A percentile compares a stretch with the other conserved stretches of the same genome.
Evolutionary conservation across 139 green algal genomes (phyloP).

Genomic region (Chlorella sp.): DNA sequence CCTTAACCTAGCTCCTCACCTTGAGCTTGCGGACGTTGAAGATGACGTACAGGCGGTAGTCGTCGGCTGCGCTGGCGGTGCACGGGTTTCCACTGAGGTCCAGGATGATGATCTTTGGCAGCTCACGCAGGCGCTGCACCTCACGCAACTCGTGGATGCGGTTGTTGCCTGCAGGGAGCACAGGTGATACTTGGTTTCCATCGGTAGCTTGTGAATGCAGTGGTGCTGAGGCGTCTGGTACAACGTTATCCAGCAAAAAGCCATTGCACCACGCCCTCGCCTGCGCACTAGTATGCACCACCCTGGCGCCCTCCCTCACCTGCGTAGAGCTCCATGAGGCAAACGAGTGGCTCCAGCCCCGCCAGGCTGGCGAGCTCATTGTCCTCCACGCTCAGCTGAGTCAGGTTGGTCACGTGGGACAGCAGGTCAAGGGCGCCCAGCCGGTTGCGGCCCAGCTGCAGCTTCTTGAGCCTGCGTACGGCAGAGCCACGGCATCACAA

Average conservation of each 20-base stretch:
- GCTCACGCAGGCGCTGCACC: slow-evolving; percentile 46
- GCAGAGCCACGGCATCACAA: too few relatives aligned
- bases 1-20: too few relatives aligned
- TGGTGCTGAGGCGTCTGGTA: too few relatives aligned
- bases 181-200: not conserved
- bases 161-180: slow-evolving; percentile 53
- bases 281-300: too few relatives aligned
- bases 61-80: slow-evolving; percentile 10
- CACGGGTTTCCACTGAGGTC: slow-evolving; percentile 61
- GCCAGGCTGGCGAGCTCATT: slow-evolving; percentile 54
- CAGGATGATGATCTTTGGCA: slow-evolving; percentile 67
- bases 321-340: slow-evolving; percentile 70
- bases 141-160: slow-evolving; percentile 46
- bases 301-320: too few relatives aligned
- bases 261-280: too few relatives aligned
- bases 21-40: slow-evolving; percentile 64
- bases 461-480: slow-evolving; percentile 27
- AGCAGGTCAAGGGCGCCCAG: slow-evolving; percentile 32
- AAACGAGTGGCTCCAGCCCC: slow-evolving; percentile 33
- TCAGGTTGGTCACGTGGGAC: slow-evolving; percentile 22
- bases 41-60: slow-evolving; percentile 60
- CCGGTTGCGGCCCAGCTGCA: slow-evolving; percentile 36
- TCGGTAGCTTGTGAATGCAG: too few relatives aligned
- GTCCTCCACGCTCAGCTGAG: slow-evolving; percentile 52
- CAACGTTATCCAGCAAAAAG: too few relatives aligned